Evolutionary conservation across 768 basidiomycete species (phyloP).

Genomic region (Amanita phalloides): DNA sequence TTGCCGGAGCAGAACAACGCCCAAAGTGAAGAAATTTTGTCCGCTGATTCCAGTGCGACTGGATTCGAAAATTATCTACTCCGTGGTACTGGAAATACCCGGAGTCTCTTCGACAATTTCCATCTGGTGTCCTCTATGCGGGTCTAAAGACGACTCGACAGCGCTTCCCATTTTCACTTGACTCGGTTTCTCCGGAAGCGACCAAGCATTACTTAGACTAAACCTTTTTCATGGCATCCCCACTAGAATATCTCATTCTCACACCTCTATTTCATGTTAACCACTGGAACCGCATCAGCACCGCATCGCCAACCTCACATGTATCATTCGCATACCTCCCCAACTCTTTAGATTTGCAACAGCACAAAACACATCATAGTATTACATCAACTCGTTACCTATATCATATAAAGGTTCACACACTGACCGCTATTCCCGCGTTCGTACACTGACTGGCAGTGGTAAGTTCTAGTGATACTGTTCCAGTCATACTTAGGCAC

Average conservation of each 20-base stretch:
- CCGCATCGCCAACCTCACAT: not conserved
- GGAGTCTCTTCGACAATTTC: slow-evolving; percentile 17
- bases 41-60: slow-evolving; percentile 21
- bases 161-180: not conserved
- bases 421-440: not conserved
- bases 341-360: not conserved
- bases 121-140: slow-evolving; percentile 8
- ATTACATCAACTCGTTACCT: not conserved
- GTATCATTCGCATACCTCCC: not conserved
- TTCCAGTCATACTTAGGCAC: not conserved
- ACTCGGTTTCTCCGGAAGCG: not conserved
- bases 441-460: too few relatives aligned
- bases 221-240: not conserved
- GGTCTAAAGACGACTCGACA: not conserved
- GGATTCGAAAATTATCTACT: slow-evolving; percentile 31
- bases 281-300: slow-evolving; percentile 1
- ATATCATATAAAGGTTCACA: not conserved
- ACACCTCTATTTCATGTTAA: not conserved
- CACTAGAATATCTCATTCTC: not conserved
- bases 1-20: slow-evolving; percentile 21
- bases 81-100: slow-evolving; percentile 28
- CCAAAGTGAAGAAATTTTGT: slow-evolving; percentile 20
- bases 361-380: not conserved
- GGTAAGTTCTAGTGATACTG: too few relatives aligned
- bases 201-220: not conserved